Base-by-base conservation (phyloP, 305 asterid genomes). In the Fraxinus baroniana region DNA sequence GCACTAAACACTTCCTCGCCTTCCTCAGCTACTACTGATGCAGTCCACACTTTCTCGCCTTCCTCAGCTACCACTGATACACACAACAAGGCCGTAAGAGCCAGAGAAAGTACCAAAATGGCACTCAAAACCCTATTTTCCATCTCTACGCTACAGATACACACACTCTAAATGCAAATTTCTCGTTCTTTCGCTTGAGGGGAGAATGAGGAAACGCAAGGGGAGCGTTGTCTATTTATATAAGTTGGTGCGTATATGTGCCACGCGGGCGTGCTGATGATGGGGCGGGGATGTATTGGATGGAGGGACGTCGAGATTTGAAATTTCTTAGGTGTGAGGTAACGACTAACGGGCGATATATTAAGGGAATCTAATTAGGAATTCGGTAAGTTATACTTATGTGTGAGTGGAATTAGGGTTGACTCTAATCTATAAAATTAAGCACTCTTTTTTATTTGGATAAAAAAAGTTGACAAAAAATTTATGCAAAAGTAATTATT, bases 1-100 rank as follows among this genome's bases (percentile, higher is more conserved):
- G 74, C 81, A 10, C n/a, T 66, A n/a, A 26, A 66, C 73, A 9
- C 92, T 20, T 83, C 41, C 73, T 88, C 92, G 5, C 57, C 81
- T 5, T 74, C 86, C 8, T 77, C 80, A 37, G 84, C 74, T 49
- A 73, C 85, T 13, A 44, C 64, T 41, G 82, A 68, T n/a, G 32
- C 32, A 28, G 2, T 28, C 32, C 32, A 28, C 32, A 89, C 92
- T 20, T 83, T 41, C 73, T 88, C 92, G 7, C 57, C 81, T 5
- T 74, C 86, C 8, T 77, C 80, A 37, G 84, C 74, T 64, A 73
- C 85, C 7, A 60, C 64, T 32, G 82, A 68, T n/a, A 78, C 81
- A 10, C 35, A 24, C 36, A 26, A 66, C 73, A 9, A 66, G 10
- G 76, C 13, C n/a, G 68, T 36, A 71, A 85, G 15, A 79, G 70